Evolutionary conservation across 129 eudicot genomes (phyloP).

Genomic region (Pittosporum tobira): DNA sequence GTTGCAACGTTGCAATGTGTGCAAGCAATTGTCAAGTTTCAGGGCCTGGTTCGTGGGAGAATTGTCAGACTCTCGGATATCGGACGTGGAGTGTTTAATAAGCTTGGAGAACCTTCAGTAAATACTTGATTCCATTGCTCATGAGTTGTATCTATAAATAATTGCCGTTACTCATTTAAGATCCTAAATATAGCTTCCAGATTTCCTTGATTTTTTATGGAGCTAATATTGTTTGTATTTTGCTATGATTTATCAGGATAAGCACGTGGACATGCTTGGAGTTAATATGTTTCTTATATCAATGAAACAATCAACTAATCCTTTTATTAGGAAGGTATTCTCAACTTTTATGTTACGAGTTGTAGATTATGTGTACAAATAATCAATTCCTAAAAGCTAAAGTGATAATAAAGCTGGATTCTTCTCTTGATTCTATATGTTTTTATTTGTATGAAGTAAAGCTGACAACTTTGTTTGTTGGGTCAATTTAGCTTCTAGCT

Average conservation of each 20-base stretch:
- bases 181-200: too few species aligned
- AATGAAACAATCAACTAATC: constrained; percentile 42
- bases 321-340: constrained; percentile 61
- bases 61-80: constrained; percentile 38
- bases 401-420: background rate
- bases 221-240: background rate
- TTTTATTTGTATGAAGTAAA: background rate
- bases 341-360: background rate
- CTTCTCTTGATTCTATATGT: constrained; percentile 1
- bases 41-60: constrained; percentile 76
- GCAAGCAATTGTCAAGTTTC: constrained; percentile 76
- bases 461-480: constrained; percentile 15
- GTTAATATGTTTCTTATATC: constrained; percentile 18
- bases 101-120: constrained; percentile 29
- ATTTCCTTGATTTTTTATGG: background rate
- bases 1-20: constrained; percentile 69
- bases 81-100: constrained; percentile 28
- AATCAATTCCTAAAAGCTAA: too few species aligned
- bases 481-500: constrained; percentile 51
- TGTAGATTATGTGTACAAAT: too few species aligned
- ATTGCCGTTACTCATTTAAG: too few species aligned
- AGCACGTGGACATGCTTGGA: constrained; percentile 31
- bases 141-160: too few species aligned
- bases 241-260: constrained; percentile 17
- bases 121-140: background rate